These are phyloP conservation scores for Cladosporium velox DNA, from an alignment of 2,329 filamentous ascomycete species.

Conservation along the genomic window DNA sequence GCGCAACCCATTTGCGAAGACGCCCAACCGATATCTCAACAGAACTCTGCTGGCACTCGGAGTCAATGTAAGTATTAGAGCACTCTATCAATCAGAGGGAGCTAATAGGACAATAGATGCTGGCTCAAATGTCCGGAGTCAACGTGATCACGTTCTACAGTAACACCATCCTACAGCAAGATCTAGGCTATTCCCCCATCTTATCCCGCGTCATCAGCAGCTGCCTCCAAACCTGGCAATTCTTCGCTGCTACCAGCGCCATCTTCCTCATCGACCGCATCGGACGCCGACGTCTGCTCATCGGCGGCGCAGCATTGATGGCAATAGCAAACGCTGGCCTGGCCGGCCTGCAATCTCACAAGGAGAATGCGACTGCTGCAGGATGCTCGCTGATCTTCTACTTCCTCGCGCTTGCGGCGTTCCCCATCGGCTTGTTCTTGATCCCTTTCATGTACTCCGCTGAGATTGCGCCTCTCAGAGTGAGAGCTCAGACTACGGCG, in stretches of 20 bases:
- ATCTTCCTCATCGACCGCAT: slow-evolving; percentile 36
- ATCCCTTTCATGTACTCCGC: slow-evolving; percentile 39
- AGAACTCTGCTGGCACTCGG: slow-evolving; percentile 31
- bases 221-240: slow-evolving; percentile 35
- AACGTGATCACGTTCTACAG: slow-evolving; percentile 35
- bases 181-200: slow-evolving; percentile 27
- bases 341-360: slow-evolving; percentile 29
- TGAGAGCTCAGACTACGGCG: slow-evolving; percentile 35
- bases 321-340: slow-evolving; percentile 30
- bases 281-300: slow-evolving; percentile 33
- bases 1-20: slow-evolving; percentile 30
- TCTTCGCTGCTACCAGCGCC: slow-evolving; percentile 29
- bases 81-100: slow-evolving; percentile 22
- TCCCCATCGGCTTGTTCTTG: slow-evolving; percentile 35
- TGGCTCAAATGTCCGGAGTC: slow-evolving; percentile 30
- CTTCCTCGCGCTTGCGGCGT: slow-evolving; percentile 31
- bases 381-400: slow-evolving; percentile 32
- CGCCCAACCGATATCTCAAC: slow-evolving; percentile 30
- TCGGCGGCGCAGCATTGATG: slow-evolving; percentile 33
- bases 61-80: slow-evolving; percentile 56
- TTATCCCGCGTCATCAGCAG: slow-evolving; percentile 30
- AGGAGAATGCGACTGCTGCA: slow-evolving; percentile 25
- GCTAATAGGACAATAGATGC: slow-evolving; percentile 19
- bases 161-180: slow-evolving; percentile 29
- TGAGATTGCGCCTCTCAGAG: slow-evolving; percentile 36